Evolutionary conservation across 2,329 filamentous ascomycete genomes (phyloP), one percentile per base, ranked within the genome.

Genomic region (Orbilia brochopaga): DNA sequence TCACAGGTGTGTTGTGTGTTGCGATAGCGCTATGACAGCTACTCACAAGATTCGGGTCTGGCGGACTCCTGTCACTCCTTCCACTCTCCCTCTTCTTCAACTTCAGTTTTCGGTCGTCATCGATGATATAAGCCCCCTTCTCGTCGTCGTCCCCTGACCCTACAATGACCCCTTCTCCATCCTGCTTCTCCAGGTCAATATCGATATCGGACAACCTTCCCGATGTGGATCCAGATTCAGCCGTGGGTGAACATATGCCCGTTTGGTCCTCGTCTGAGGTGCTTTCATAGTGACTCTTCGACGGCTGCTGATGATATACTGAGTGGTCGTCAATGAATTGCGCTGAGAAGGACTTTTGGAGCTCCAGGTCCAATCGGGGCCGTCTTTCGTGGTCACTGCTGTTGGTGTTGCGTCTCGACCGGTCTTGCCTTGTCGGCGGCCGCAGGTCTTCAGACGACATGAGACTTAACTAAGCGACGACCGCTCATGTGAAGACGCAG

Each of bases 21-120:
- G 58, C 27, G n/a, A 51, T 4, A 4, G 15, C 4, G 37, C 27
- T 21, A 59, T 61, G 27, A 21, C 8, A 44, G 19, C 8, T 19
- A 65, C 69, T 65, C 52, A 73, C 69, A 30, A 73, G 15, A 58
- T 73, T 73, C 11, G 69, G 61, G 37, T 73, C 69, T 19, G 27
- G n/a, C n/a, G n/a, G n/a, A n/a, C 48, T 40, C 51, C 58, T 72
- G 13, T 17, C 40, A 27, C 60, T 66, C 54, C 52, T 57, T 19
- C 60, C 61, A 53, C 67, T 73, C 48, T 66, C 66, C 30, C 55
- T 66, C 35, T 73, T 66, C 23, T 44, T 53, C 30, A 66, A 27
- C 10, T 73, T 37, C 21, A 65, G 32, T 19, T 37, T 61, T 35
- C 37, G 50, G 53, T 73, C 69, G 30, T 57, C 55, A 24, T 57